Evolutionary conservation across 176 grass and related monocot species (phyloP), one percentile per base, ranked within the genome.

Genomic region (Olyra latifolia): DNA sequence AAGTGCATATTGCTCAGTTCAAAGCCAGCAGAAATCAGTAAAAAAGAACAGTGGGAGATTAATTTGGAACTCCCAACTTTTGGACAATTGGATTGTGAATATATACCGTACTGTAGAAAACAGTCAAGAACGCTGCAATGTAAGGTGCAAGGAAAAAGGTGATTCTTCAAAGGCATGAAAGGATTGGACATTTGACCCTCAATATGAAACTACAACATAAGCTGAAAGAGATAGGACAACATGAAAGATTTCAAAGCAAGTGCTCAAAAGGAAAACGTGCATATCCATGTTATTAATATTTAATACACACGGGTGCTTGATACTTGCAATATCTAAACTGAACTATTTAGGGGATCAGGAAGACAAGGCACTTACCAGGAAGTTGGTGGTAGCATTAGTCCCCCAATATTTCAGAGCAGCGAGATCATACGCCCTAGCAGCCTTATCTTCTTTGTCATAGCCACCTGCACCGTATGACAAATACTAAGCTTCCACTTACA

Each of bases 321-420:
- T 32, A n/a, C 52, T 40, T 53, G 3, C 13, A 69, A 57, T 35
- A 76, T 50, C 7, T 30, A 50, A 43, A 71, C 28, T 66, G 48
- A 73, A 58, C 1, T 38, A 4, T 45, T 56, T 45, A 57, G 66
- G 23, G 16, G 45, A 30, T 38, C 59, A 78, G 20, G 30, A 71
- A 75, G 77, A 10, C 23, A 20, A 17, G 32, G 10, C 5, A 89
- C 73, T 71, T 88, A 93, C 95, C 66, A 83, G 86, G 62, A 91
- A 95, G 82, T 95, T 98, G 1, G 88, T 93, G 17, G 81, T 88
- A 25, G 95, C 95, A 86, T 73, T 78, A 70, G 46, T 9, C 49
- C 95, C 95, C 95, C 95, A 98, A 66, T 95, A 98, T 80, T 95
- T 98, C 40, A 98, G 74, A 89, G 90, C 92, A 6, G 90, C 92